Conservation (phyloP, 192 early-diverging fungal genomes). For the Jimgerdemannia lactiflua region DNA sequence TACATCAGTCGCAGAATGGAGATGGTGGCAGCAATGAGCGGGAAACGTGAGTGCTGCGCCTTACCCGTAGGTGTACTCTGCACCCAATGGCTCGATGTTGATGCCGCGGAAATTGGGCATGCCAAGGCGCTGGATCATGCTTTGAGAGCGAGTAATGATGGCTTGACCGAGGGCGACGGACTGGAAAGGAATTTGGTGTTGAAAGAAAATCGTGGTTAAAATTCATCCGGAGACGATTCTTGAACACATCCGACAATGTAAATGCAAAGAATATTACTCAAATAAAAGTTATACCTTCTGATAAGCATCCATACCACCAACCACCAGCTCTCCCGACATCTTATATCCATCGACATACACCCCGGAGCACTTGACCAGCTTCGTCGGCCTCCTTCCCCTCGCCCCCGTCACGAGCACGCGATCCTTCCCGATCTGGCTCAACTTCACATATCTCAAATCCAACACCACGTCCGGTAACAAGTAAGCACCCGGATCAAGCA, state of each 20-base stretch:
- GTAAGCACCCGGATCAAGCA: conserved; percentile 62
- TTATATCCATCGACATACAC: conserved; percentile 60
- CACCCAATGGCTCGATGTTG: conserved; percentile 57
- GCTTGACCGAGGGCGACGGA: conserved; percentile 54
- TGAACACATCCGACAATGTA: neutral
- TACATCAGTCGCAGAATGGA: conserved; percentile 1
- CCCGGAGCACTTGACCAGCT: conserved; percentile 58
- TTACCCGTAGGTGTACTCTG: conserved; percentile 62
- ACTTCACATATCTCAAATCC: conserved; percentile 54
- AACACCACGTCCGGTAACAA: conserved; percentile 63
- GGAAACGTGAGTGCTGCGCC: neutral
- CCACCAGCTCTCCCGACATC: conserved; percentile 53
- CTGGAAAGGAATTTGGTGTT: conserved; percentile 20
- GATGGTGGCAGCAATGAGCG: neutral
- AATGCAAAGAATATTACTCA: neutral
- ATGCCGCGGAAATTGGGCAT: conserved; percentile 46
- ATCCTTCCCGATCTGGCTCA: conserved; percentile 50
- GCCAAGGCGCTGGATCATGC: conserved; percentile 40
- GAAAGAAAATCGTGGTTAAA: neutral
- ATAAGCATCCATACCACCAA: conserved; percentile 58
- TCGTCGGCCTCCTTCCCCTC: conserved; percentile 54
- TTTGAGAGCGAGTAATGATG: conserved; percentile 42
- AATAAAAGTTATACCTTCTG: conserved; percentile 36
- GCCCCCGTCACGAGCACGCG: conserved; percentile 60
- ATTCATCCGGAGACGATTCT: neutral